A percentile compares a stretch with the other conserved stretches of the same genome.
These are phyloP conservation scores for Sordariomycetes sp. DNA, from an alignment of 2,329 filamentous ascomycete species.

Conservation along the genomic window DNA sequence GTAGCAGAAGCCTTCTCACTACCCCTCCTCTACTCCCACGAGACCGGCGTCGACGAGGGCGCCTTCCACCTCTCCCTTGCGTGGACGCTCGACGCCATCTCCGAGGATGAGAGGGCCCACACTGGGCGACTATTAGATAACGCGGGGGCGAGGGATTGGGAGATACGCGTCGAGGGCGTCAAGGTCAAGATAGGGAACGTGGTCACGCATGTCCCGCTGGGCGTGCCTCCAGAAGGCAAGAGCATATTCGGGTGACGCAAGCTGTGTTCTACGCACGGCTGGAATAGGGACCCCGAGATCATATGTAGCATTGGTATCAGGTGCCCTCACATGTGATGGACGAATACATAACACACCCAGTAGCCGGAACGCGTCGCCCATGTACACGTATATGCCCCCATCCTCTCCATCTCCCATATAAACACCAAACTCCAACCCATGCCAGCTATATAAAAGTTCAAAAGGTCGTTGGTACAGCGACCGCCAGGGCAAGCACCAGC, in stretches of 20 bases:
- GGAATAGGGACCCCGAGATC: too few species aligned
- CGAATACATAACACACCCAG: background rate
- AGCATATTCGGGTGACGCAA: background rate
- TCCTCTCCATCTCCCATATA: background rate
- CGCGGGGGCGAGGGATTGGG: conserved; percentile 24
- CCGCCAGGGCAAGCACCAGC: background rate
- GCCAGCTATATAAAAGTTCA: background rate
- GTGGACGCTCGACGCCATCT: conserved; percentile 56
- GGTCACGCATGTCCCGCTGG: conserved; percentile 22
- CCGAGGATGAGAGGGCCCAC: conserved; percentile 16
- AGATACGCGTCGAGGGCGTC: conserved; percentile 46
- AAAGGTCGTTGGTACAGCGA: background rate
- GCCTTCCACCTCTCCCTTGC: conserved; percentile 85
- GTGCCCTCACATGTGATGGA: background rate
- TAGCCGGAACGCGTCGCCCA: background rate
- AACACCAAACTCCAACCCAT: background rate
- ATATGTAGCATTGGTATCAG: too few species aligned
- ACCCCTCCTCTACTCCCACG: conserved; percentile 54
- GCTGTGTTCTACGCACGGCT: background rate
- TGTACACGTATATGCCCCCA: background rate
- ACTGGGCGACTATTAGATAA: conserved; percentile 19
- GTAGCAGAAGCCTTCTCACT: conserved; percentile 51
- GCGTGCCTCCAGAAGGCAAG: background rate
- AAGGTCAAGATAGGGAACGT: conserved; percentile 69
- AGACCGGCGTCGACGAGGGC: conserved; percentile 15